Conservation (phyloP, 306 rosid genomes). For the Vachellia pachyceras region DNA sequence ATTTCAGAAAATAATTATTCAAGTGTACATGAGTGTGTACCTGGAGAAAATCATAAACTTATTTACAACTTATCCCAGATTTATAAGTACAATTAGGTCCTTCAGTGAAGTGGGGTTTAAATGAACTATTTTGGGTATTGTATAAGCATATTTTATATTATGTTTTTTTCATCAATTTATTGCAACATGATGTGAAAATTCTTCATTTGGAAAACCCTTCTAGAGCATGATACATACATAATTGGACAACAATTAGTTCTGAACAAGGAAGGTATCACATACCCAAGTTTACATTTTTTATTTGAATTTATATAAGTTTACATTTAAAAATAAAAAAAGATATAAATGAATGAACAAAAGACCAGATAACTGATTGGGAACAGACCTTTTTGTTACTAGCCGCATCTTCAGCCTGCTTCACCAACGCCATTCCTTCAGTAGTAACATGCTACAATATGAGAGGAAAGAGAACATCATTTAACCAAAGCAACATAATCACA, state of each 20-base stretch:
- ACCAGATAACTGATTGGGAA: slow-evolving; percentile 30
- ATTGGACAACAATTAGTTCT: background rate
- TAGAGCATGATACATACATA: background rate
- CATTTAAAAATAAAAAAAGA: background rate
- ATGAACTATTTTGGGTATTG: background rate
- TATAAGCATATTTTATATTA: background rate
- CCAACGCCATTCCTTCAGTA: slow-evolving; percentile 91
- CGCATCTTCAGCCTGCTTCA: slow-evolving; percentile 96
- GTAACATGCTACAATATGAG: slow-evolving; percentile 79
- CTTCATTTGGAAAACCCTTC: background rate
- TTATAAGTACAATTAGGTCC: background rate
- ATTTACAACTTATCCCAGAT: background rate
- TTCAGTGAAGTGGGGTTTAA: background rate
- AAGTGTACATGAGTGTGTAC: background rate
- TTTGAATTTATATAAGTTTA: background rate
- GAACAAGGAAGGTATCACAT: background rate
- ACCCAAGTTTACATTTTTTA: slow-evolving; percentile 1
- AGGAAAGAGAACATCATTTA: slow-evolving; percentile 29
- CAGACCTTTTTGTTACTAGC: slow-evolving; percentile 89
- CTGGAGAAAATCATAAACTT: background rate
- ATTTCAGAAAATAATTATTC: background rate
- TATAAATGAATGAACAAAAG: slow-evolving; percentile 9
- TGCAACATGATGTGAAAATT: background rate
- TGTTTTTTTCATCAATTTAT: background rate
- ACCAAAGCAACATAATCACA: slow-evolving; percentile 17